These are phyloP conservation scores for Pseudogymnoascus sp. DNA, from an alignment of 2,329 filamentous ascomycete genomes.

Conservation along the genomic window DNA sequence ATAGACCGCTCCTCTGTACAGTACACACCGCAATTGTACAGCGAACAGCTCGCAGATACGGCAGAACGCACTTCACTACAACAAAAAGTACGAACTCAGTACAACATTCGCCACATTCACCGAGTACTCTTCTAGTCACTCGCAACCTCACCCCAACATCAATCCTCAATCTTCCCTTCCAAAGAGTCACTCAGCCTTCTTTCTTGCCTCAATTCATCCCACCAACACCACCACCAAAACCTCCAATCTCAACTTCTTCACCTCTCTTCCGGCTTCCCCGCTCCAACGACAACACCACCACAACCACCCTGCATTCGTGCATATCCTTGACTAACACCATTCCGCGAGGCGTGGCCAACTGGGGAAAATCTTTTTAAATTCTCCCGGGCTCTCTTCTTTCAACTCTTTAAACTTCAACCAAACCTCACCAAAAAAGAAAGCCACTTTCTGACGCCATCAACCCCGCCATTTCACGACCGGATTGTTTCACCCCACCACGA, in stretches of 20 bases:
- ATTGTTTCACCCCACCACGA: not conserved
- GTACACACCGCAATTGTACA: not conserved
- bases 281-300: not conserved
- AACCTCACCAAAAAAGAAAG: not conserved
- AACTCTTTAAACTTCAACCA: not conserved
- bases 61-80: not conserved
- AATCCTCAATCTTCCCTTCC: not conserved
- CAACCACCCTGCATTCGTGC: not conserved
- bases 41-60: not conserved
- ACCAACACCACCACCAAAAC: not conserved
- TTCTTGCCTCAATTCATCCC: not conserved
- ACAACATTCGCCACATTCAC: not conserved
- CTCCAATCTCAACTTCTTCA: not conserved
- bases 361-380: not conserved
- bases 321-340: not conserved
- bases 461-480: not conserved
- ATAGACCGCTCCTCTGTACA: not conserved
- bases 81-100: not conserved
- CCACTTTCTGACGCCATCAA: not conserved
- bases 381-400: not conserved
- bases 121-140: not conserved
- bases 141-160: not conserved
- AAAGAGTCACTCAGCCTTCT: not conserved
- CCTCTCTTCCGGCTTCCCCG: not conserved
- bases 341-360: not conserved